Percentiles rank a stretch among this genome's conserved stretches.
Evolutionary conservation across 2,329 filamentous ascomycete species (phyloP).

Genomic region (Talaromyces sp.): DNA sequence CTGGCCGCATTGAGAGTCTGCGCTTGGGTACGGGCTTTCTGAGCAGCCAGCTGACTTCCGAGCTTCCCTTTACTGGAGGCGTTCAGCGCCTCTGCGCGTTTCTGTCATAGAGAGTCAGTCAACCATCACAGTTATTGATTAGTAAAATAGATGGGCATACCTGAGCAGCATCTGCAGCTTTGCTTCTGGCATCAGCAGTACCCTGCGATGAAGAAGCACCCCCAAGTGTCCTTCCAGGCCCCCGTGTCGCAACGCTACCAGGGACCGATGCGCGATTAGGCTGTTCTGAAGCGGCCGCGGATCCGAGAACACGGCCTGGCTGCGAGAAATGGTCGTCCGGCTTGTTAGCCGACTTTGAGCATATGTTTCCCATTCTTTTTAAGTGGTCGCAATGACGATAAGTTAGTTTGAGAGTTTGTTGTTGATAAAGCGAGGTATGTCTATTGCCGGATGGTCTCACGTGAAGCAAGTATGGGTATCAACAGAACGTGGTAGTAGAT

Average conservation of each 20-base stretch:
- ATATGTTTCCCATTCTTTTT: slow-evolving; percentile 75
- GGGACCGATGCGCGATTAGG: slow-evolving; percentile 44
- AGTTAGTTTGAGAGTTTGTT: not conserved
- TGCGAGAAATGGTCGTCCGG: slow-evolving; percentile 59
- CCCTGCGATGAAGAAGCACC: slow-evolving; percentile 34
- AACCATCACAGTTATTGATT: not conserved
- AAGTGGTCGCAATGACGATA: not conserved
- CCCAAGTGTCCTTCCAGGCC: slow-evolving; percentile 61
- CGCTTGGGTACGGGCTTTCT: slow-evolving; percentile 67
- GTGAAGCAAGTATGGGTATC: not conserved
- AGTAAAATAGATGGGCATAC: slow-evolving; percentile 46
- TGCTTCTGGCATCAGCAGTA: slow-evolving; percentile 59
- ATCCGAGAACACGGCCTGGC: slow-evolving; percentile 67
- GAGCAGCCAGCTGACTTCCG: slow-evolving; percentile 63
- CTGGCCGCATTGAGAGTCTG: slow-evolving; percentile 66
- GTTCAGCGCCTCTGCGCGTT: slow-evolving; percentile 56
- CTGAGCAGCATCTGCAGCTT: slow-evolving; percentile 78
- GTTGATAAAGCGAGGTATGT: not conserved
- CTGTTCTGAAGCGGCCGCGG: slow-evolving; percentile 43
- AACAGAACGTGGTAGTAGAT: not conserved
- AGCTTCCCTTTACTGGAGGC: slow-evolving; percentile 58
- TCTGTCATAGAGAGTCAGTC: slow-evolving; percentile 42
- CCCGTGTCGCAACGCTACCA: slow-evolving; percentile 39
- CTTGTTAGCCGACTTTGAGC: slow-evolving; percentile 62
- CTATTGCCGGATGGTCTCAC: not conserved